Evolutionary conservation across 768 basidiomycete species (phyloP).

Genomic region (Hypholoma fasciculare): DNA sequence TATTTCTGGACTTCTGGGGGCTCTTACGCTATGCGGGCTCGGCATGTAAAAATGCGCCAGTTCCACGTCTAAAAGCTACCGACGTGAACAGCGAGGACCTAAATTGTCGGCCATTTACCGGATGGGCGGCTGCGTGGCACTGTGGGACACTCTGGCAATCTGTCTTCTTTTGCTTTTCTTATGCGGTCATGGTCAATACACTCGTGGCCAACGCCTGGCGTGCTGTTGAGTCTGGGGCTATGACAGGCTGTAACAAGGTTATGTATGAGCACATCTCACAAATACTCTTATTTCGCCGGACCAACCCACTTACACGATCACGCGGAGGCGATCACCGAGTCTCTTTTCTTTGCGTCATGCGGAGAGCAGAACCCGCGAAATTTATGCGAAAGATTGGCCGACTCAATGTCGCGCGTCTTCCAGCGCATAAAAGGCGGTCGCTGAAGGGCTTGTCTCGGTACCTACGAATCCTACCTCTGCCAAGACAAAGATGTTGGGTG

Average conservation of each 20-base stretch:
- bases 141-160: neutral
- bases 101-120: conserved; percentile 22
- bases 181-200: too few relatives aligned
- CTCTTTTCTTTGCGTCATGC: conserved; percentile 9
- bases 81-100: neutral
- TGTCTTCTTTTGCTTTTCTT: neutral
- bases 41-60: neutral
- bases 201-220: neutral
- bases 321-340: neutral
- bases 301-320: conserved; percentile 10
- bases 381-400: conserved; percentile 17
- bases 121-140: conserved; percentile 6
- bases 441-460: conserved; percentile 9
- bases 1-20: neutral
- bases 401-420: conserved; percentile 4
- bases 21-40: neutral
- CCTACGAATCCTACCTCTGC: conserved; percentile 7
- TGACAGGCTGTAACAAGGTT: neutral
- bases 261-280: neutral
- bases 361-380: conserved; percentile 11
- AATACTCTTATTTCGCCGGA: conserved; percentile 1
- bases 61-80: neutral
- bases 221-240: neutral
- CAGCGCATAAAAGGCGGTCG: conserved; percentile 17
- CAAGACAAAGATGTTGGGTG: conserved; percentile 26